Evolutionary conservation across 2,329 filamentous ascomycete genomes (phyloP).

Genomic region (Zasmidium citrigriseum): DNA sequence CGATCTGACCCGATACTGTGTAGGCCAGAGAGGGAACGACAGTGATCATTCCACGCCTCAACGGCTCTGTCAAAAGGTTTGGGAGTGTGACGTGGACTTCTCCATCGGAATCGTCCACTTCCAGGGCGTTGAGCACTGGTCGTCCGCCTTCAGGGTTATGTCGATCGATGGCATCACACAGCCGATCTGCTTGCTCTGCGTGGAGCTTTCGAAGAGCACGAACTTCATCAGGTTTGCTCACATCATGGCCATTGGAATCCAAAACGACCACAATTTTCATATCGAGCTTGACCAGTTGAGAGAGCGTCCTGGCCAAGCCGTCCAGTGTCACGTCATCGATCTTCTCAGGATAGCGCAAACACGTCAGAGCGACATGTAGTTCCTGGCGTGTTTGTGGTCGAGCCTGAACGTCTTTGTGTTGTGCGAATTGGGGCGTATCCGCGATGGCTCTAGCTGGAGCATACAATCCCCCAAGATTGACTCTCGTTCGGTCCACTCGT

Average conservation of each 20-base stretch:
- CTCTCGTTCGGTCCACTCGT: slow-evolving; percentile 47
- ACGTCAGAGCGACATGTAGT: slow-evolving; percentile 81
- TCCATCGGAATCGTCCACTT: slow-evolving; percentile 26
- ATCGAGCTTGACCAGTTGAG: slow-evolving; percentile 79
- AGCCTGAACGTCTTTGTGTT: slow-evolving; percentile 45
- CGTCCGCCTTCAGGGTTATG: slow-evolving; percentile 69
- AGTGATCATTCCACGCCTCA: slow-evolving; percentile 69
- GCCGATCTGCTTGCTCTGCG: slow-evolving; percentile 66
- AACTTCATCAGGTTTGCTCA: slow-evolving; percentile 9
- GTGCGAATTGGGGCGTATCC: slow-evolving; percentile 61
- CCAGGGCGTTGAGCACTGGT: slow-evolving; percentile 62
- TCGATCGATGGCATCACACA: slow-evolving; percentile 73
- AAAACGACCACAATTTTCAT: slow-evolving; percentile 80
- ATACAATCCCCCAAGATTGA: slow-evolving; percentile 65
- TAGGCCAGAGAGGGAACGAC: slow-evolving; percentile 69
- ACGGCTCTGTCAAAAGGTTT: slow-evolving; percentile 62
- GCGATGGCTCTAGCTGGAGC: slow-evolving; percentile 59
- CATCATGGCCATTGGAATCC: slow-evolving; percentile 58
- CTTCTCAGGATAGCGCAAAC: slow-evolving; percentile 72
- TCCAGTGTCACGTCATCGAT: slow-evolving; percentile 68
- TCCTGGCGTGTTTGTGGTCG: slow-evolving; percentile 43
- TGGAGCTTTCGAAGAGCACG: slow-evolving; percentile 24
- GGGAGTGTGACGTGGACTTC: slow-evolving; percentile 45
- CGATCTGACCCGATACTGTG: slow-evolving; percentile 51
- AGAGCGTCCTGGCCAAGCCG: slow-evolving; percentile 80